Evolutionary conservation across 441 rosid species (phyloP).

Genomic region (Gossypium gossypioides): DNA sequence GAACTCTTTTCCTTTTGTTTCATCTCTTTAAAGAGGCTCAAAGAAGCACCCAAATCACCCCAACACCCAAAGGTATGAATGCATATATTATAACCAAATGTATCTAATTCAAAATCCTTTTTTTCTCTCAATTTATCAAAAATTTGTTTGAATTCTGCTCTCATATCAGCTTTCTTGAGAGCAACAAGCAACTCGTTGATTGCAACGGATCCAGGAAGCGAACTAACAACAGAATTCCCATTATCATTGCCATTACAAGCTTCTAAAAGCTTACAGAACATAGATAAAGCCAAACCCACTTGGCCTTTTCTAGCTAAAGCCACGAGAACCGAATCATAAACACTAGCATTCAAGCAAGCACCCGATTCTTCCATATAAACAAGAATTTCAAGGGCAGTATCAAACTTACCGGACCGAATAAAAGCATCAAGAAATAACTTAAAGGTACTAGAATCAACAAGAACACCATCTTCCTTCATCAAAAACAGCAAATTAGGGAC

Average conservation of each 20-base stretch:
- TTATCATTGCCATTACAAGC: conserved; percentile 13
- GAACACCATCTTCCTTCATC: conserved; percentile 54
- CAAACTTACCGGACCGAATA: conserved; percentile 51
- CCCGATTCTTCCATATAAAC: conserved; percentile 65
- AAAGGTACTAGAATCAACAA: conserved; percentile 46
- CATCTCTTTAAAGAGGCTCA: conserved; percentile 70
- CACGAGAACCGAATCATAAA: conserved; percentile 55
- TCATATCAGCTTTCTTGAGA: conserved; percentile 52
- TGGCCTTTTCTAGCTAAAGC: conserved; percentile 58
- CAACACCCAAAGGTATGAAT: conserved; percentile 76
- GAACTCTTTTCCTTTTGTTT: conserved; percentile 37
- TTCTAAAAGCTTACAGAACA: conserved; percentile 59
- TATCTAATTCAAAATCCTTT: conserved; percentile 45
- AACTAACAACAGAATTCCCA: conserved; percentile 15
- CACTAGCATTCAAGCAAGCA: conserved; percentile 27
- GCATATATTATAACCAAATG: conserved; percentile 64
- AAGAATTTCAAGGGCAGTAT: conserved; percentile 55
- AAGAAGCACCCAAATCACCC: conserved; percentile 57
- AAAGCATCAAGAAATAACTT: conserved; percentile 49
- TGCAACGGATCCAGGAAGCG: conserved; percentile 43
- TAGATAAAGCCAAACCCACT: conserved; percentile 44
- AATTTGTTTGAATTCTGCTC: conserved; percentile 39
- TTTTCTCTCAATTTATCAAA: conserved; percentile 36
- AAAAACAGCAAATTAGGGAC: conserved; percentile 40
- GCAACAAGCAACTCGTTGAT: conserved; percentile 61